These are phyloP conservation scores for Falciphora oryzae DNA, from an alignment of 2,329 filamentous ascomycete species.

Conservation along the genomic window DNA sequence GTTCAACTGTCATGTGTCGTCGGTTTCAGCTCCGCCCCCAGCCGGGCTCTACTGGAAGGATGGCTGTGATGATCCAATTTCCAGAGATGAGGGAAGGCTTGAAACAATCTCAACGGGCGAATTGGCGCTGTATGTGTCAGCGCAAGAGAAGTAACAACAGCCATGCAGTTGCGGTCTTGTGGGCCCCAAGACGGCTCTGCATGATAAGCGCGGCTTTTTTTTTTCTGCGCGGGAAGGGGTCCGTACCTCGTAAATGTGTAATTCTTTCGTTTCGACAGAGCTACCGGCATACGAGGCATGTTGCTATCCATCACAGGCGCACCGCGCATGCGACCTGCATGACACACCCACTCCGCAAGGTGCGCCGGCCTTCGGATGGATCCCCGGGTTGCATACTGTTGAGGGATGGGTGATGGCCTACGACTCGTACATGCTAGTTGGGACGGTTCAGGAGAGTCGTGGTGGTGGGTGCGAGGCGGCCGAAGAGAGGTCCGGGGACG, in stretches of 20 bases:
- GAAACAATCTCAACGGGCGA: constrained; percentile 16
- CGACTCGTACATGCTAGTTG: not conserved
- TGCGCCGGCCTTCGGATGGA: constrained; percentile 1
- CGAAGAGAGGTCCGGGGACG: not conserved
- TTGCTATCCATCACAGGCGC: not conserved
- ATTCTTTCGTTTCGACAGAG: not conserved
- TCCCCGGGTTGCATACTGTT: not conserved
- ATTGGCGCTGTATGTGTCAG: constrained; percentile 10
- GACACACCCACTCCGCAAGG: constrained; percentile 6
- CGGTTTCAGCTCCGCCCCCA: constrained; percentile 10
- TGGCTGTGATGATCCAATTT: constrained; percentile 14
- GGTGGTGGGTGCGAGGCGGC: not conserved
- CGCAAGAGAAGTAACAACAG: not conserved
- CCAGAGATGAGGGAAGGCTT: constrained; percentile 13
- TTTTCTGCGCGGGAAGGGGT: not conserved
- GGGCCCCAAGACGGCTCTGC: not conserved
- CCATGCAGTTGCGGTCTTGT: not conserved
- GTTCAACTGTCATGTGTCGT: constrained; percentile 10
- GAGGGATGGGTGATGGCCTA: not conserved
- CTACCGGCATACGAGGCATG: not conserved
- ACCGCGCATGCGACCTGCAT: constrained; percentile 7
- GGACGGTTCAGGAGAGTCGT: not conserved
- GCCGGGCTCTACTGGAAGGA: constrained; percentile 12
- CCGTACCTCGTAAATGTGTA: not conserved
- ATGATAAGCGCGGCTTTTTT: constrained; percentile 3